Evolutionary conservation across 169 alveolate species (phyloP), one percentile per base, ranked within the genome.

Genomic region (Babesia microti): DNA sequence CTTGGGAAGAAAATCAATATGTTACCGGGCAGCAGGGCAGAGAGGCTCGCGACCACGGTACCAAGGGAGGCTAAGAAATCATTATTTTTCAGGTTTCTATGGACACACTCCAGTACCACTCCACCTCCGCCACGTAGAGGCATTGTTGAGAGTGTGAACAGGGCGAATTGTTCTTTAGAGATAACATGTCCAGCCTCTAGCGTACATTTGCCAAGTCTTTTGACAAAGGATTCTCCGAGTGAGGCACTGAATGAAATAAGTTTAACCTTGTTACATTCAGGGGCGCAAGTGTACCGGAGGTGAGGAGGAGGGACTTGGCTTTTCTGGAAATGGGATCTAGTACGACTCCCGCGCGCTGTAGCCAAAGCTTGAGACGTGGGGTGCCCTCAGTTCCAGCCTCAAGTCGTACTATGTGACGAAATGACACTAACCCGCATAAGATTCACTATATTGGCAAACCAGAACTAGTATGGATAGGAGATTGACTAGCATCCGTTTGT

Each of bases 201-300:
- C 9, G 48, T 24, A 17, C 48, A 46, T 19, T 24, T 26, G 26
- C 36, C 35, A 23, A 57, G 40, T 12, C 70, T 15, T 12, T 27
- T 0, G 18, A 30, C 53, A 23, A 57, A 57, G 21, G 19, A 50
- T 22, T 24, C 18, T 2, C 70, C 70, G 44, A 57, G 50, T 19
- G 61, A 46, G 3, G 21, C 46, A 11, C n/a, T n/a, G n/a, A n/a
- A n/a, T n/a, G n/a, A n/a, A n/a, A n/a, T n/a, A n/a, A n/a, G n/a
- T n/a, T n/a, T n/a, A n/a, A n/a, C n/a, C 45, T 53, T 53, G 48
- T 40, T 17, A 60, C 68, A 6, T 42, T 59, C 14, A 57, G 45
- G 11, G 97, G 97, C 0, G 94, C 61, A 42, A 91, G 72, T 6
- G 97, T 91, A 0, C 97, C 97, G n/a, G 97, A 89, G 2, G 97